Evolutionary conservation across 164 flowering plant species (phyloP).

Genomic region (Sextonia rubra): DNA sequence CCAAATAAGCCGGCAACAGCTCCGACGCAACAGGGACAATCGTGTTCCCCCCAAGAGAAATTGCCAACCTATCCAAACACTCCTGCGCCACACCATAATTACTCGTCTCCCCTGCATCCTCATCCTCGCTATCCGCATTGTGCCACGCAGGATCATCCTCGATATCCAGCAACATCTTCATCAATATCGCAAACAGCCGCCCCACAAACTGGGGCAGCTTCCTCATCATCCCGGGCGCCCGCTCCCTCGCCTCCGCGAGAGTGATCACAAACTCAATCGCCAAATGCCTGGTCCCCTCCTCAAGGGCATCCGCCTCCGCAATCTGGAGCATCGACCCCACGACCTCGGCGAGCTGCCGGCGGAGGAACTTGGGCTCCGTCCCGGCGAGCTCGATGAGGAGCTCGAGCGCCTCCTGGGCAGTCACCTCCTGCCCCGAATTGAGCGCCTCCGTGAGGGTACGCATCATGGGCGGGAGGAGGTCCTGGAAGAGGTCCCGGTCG

Average conservation of each 20-base stretch:
- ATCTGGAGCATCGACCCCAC: slow-evolving; percentile 93
- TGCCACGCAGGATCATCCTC: slow-evolving; percentile 97
- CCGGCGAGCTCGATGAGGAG: slow-evolving; percentile 90
- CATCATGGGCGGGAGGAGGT: slow-evolving; percentile 88
- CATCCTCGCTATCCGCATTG: slow-evolving; percentile 62
- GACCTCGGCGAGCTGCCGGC: slow-evolving; percentile 83
- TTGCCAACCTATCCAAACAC: slow-evolving; percentile 82
- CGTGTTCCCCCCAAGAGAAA: slow-evolving; percentile 90
- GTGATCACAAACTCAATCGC: slow-evolving; percentile 96
- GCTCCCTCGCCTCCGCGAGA: slow-evolving; percentile 88
- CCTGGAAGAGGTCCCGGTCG: slow-evolving; percentile 96
- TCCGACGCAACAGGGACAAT: slow-evolving; percentile 95
- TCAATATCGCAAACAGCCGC: slow-evolving; percentile 69
- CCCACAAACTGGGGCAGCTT: slow-evolving; percentile 93
- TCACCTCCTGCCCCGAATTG: slow-evolving; percentile 79
- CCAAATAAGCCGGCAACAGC: slow-evolving; percentile 68
- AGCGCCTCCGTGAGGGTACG: slow-evolving; percentile 81
- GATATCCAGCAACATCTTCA: slow-evolving; percentile 91
- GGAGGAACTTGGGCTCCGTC: slow-evolving; percentile 82
- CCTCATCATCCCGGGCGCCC: slow-evolving; percentile 99
- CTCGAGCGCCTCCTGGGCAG: slow-evolving; percentile 96
- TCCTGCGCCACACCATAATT: slow-evolving; percentile 96
- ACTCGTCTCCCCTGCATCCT: slow-evolving; percentile 92
- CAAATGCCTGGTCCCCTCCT: slow-evolving; percentile 88
- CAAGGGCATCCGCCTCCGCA: slow-evolving; percentile 85